Evolutionary conservation across 2,329 filamentous ascomycete species (phyloP).

Genomic region (Trichoderma koningiopsis): DNA sequence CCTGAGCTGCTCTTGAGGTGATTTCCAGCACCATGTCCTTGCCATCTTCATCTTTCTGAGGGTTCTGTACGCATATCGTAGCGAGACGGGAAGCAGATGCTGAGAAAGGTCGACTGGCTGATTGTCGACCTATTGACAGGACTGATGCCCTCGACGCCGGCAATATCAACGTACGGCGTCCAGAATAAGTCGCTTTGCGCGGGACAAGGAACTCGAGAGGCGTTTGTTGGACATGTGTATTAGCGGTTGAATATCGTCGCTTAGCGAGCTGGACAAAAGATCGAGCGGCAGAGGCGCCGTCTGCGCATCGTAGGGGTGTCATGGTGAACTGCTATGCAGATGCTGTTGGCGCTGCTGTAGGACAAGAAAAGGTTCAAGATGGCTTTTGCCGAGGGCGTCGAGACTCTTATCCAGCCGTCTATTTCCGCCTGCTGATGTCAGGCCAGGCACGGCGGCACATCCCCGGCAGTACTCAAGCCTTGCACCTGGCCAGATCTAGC

Average conservation of each 20-base stretch:
- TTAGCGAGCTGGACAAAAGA: slow-evolving; percentile 47
- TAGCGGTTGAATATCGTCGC: slow-evolving; percentile 37
- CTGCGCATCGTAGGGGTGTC: slow-evolving; percentile 43
- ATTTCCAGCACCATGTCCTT: slow-evolving; percentile 83
- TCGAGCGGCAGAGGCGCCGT: slow-evolving; percentile 43
- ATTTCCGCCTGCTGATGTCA: slow-evolving; percentile 23
- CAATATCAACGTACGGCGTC: not conserved
- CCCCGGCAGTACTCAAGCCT: not conserved
- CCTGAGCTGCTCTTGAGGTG: slow-evolving; percentile 77
- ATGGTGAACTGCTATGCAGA: slow-evolving; percentile 32
- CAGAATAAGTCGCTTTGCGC: slow-evolving; percentile 29
- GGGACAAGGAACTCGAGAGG: slow-evolving; percentile 48
- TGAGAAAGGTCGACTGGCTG: slow-evolving; percentile 40
- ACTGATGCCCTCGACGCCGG: not conserved
- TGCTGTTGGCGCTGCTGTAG: slow-evolving; percentile 25
- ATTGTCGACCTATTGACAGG: not conserved
- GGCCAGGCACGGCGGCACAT: slow-evolving; percentile 11
- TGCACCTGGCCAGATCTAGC: not conserved
- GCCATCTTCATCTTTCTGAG: slow-evolving; percentile 78
- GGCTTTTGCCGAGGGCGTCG: slow-evolving; percentile 17
- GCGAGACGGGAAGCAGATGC: slow-evolving; percentile 40
- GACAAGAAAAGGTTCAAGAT: not conserved
- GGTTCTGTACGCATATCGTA: slow-evolving; percentile 65
- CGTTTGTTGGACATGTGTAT: slow-evolving; percentile 31
- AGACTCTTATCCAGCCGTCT: slow-evolving; percentile 10